phyloP scores from a whole-genome alignment of 352 stramenopile genomes.

The Globisporangium okanoganense region DNA sequence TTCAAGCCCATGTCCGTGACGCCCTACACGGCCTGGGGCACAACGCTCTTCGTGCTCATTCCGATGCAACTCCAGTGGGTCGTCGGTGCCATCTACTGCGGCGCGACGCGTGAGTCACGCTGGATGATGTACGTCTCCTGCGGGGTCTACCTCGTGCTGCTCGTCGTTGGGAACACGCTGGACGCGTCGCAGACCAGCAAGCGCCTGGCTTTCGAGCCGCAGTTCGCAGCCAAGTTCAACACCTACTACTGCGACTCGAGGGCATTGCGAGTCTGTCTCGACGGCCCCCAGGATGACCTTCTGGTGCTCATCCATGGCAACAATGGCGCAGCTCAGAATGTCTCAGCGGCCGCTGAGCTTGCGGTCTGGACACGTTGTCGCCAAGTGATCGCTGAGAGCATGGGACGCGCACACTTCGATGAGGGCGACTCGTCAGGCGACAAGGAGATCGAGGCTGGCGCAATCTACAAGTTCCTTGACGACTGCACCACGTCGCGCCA shows the following conservation, averaged over 20 bases:
- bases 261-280: background rate
- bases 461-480: background rate
- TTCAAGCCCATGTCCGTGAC: conserved; percentile 1
- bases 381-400: background rate
- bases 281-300: background rate
- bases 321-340: background rate
- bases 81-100: background rate
- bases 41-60: background rate
- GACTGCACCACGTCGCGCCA: background rate
- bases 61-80: background rate
- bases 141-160: background rate
- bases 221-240: conserved; percentile 4
- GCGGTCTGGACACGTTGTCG: background rate
- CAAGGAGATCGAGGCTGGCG: background rate
- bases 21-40: background rate
- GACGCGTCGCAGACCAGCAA: background rate
- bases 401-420: background rate
- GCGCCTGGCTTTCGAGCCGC: background rate
- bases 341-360: background rate
- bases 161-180: conserved; percentile 1
- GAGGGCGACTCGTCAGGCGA: background rate
- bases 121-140: background rate
- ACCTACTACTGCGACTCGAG: background rate
- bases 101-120: background rate
- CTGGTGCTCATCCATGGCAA: background rate